Evolutionary conservation across 2,329 filamentous ascomycete genomes (phyloP), one percentile per base, ranked within the genome.

Genomic region (Diaporthe sp.): DNA sequence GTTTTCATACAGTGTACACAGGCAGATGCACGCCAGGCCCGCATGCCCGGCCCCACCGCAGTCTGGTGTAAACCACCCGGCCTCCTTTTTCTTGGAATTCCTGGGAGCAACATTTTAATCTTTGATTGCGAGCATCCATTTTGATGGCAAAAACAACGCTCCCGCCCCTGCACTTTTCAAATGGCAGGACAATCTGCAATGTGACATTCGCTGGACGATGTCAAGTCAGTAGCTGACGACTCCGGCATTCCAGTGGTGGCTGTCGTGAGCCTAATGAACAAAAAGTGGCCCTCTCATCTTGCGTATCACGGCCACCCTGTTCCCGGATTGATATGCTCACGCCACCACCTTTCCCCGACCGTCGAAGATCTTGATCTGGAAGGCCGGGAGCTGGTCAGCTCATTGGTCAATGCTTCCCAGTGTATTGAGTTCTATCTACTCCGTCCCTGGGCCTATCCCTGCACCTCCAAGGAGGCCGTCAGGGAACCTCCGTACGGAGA

Each of bases 261-360:
- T 61, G 71, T 61, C 75, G 68, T 53, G 58, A 74, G 61, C 67
- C 44, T 76, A 72, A 74, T 74, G 67, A 67, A 58, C 70, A 68
- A 76, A 73, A 72, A 76, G 75, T 76, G 75, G 75, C 51, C 37
- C 75, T 57, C 75, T 76, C 75, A 76, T 76, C 55, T 76, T 65
- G 61, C 58, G 49, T 72, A 75, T 73, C 74, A 28, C 58, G 53
- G 51, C 68, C 59, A 73, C 74, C 67, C 46, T 65, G 62, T 57
- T 42, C n/a, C 65, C 57, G 22, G 34, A 4, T 10, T 61, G 72
- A 76, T 76, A 76, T 15, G 51, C 22, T 22, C 67, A 76, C 75
- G 10, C 72, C 74, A 61, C 74, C 39, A n/a, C 28, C 62, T 51
- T 37, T 44, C 25, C 22, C n/a, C n/a, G 51, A 10, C 37, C 12